Base-by-base conservation (phyloP, 495 filamentous ascomycete species). In the Aspergillus sclerotiicarbonarius region DNA sequence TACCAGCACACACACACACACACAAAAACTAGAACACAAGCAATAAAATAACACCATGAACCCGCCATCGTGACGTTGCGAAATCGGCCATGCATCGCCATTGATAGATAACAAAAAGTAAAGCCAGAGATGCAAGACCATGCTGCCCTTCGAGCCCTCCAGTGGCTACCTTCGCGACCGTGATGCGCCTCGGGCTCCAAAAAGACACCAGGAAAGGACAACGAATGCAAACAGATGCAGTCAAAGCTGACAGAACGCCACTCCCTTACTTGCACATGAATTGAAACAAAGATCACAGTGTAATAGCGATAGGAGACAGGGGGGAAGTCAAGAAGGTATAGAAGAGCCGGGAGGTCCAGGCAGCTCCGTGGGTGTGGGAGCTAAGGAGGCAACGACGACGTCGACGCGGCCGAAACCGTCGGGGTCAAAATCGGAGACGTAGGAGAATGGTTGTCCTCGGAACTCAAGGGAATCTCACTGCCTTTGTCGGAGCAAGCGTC, bases 321-420 rank as follows among this genome's bases (percentile, higher is more conserved):
- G 31, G 16, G n/a, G 18, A 39, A 0, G 37, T 1, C 37, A n/a
- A n/a, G 37, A n/a, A 6, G 10, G 37, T n/a, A 9, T 2, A 35
- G 25, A 7, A 4, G 25, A 32, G 16, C n/a, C 25, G 6, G 25
- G 16, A 45, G 46, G 21, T 4, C 18, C 32, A 32, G 25, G 12
- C 19, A 30, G 4, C 54, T 19, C 29, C 4, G 20, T 47, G 6
- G 18, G 20, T 47, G 12, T 2, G 25, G 25, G 31, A 29, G n/a
- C 32, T 30, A 63, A 19, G 49, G 43, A 25, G 56, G 61, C 37
- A 71, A 65, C 30, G 74, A 77, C 43, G 73, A 69, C 44, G 66
- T 72, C n/a, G 75, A 77, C 4, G 73, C 62, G 10, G 69, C 66
- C 33, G 75, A 77, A 31, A 75, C 46, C 0, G 73, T 77, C 12